phyloP scores from a whole-genome alignment of 805 yeast genomes.

The Candida awuae region DNA sequence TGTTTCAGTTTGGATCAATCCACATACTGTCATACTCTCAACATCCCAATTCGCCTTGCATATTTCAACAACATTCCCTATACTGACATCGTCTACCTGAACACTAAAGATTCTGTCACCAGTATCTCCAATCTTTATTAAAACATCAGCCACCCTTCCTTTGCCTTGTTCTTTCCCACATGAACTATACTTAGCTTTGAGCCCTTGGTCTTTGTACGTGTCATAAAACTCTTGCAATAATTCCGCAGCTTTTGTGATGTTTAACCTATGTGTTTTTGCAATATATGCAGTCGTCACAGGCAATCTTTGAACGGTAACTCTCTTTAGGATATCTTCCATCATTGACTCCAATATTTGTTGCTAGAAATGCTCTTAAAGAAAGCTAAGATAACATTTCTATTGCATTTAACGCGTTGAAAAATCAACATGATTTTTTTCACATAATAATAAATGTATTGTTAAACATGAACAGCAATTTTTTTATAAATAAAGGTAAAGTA shows the following conservation, averaged over 20 bases:
- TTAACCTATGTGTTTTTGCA: conserved; percentile 17
- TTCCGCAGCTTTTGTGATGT: conserved; percentile 16
- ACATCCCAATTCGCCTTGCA: conserved; percentile 10
- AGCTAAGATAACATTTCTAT: too few species aligned
- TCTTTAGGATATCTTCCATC: neutral
- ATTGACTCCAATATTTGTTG: neutral
- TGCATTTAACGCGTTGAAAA: too few species aligned
- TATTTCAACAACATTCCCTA: conserved; percentile 6
- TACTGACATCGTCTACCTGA: neutral
- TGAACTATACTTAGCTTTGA: conserved; percentile 15
- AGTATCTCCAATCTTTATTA: conserved; percentile 10
- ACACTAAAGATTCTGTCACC: conserved; percentile 2
- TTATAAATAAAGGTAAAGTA: too few species aligned
- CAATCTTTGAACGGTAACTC: conserved; percentile 10
- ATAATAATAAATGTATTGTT: too few species aligned
- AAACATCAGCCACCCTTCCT: conserved; percentile 2
- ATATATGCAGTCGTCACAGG: conserved; percentile 23
- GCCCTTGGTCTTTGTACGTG: conserved; percentile 9
- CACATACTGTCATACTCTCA: conserved; percentile 21
- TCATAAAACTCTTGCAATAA: conserved; percentile 19
- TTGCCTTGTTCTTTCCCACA: conserved; percentile 5
- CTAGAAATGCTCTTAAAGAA: too few species aligned
- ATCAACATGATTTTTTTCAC: too few species aligned
- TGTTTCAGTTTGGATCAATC: conserved; percentile 17
- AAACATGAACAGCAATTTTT: too few species aligned